phyloP scores from a whole-genome alignment of 2,329 filamentous ascomycete species.

The Atkinsonella texensis region DNA sequence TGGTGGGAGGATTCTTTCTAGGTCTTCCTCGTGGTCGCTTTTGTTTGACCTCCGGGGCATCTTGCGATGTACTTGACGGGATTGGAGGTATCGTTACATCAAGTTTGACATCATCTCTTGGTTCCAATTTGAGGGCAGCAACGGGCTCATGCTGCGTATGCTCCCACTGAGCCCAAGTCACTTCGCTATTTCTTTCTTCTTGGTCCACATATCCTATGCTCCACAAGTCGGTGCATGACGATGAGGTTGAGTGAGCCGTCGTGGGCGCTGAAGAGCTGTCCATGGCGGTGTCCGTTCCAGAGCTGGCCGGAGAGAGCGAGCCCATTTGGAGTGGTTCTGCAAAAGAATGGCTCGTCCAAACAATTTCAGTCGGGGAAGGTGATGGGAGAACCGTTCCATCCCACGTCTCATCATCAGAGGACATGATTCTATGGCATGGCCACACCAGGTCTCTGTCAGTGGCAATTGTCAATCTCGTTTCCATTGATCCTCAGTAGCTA shows the following conservation, averaged over 20 bases:
- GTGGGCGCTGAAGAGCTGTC: constrained; percentile 28
- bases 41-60: constrained; percentile 25
- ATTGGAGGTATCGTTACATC: constrained; percentile 33
- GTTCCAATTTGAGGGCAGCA: constrained; percentile 43
- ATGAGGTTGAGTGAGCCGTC: constrained; percentile 33
- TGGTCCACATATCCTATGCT: constrained; percentile 27
- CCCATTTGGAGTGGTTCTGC: constrained; percentile 26
- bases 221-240: constrained; percentile 34
- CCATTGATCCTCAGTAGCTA: constrained; percentile 35
- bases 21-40: constrained; percentile 69
- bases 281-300: constrained; percentile 31
- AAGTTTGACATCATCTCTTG: constrained; percentile 42
- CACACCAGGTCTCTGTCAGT: constrained; percentile 32
- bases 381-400: constrained; percentile 17
- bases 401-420: constrained; percentile 28
- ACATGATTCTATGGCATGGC: constrained; percentile 33
- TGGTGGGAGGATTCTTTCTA: constrained; percentile 62
- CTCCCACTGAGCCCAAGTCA: constrained; percentile 40
- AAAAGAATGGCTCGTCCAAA: constrained; percentile 16
- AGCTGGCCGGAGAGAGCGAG: constrained; percentile 42
- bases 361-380: constrained; percentile 20
- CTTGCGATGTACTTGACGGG: constrained; percentile 10
- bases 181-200: constrained; percentile 28
- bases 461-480: constrained; percentile 29
- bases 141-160: constrained; percentile 32